Evolutionary conservation across 169 alveolate genomes (phyloP).

Genomic region (Blepharisma undulans): DNA sequence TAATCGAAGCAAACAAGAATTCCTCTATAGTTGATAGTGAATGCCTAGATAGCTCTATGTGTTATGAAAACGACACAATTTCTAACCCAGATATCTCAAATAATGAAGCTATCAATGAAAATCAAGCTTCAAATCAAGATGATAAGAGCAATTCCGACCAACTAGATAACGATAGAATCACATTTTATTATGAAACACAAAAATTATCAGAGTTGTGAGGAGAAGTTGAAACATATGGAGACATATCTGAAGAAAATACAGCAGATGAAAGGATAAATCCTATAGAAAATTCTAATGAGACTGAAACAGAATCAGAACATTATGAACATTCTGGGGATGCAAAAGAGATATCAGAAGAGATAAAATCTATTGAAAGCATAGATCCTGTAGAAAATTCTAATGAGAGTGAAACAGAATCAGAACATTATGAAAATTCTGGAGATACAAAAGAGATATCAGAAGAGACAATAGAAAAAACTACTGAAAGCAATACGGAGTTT

Average conservation of each 20-base stretch:
- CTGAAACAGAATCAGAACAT: not conserved
- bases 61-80: not conserved
- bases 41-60: not conserved
- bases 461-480: not conserved
- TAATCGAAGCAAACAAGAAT: too few relatives aligned
- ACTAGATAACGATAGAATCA: not conserved
- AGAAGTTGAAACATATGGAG: not conserved
- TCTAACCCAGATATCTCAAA: not conserved
- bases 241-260: not conserved
- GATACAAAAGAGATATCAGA: not conserved
- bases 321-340: too few relatives aligned
- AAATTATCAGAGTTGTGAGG: not conserved
- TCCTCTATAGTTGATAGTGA: too few relatives aligned
- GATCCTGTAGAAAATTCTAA: not conserved
- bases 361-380: too few relatives aligned
- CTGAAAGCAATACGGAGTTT: too few relatives aligned
- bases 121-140: not conserved
- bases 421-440: too few relatives aligned
- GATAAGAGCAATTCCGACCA: not conserved
- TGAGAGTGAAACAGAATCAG: not conserved
- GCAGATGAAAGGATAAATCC: not conserved
- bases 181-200: not conserved
- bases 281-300: not conserved
- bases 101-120: not conserved
- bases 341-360: not conserved